Base-by-base conservation (phyloP, 805 yeast genomes). In the Pichia cephalocereana region DNA sequence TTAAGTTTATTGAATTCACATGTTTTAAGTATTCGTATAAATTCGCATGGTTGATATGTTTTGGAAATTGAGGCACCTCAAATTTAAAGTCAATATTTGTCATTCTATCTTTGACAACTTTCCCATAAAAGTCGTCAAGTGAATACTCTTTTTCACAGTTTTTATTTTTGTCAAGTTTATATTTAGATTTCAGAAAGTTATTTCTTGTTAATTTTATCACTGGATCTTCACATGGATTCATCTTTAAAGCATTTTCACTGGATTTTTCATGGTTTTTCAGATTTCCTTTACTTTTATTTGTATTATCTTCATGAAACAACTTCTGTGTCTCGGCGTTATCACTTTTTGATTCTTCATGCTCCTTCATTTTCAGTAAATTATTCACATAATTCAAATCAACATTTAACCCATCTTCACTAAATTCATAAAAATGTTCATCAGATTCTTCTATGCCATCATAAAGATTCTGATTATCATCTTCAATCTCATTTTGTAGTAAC, bases 51-150 rank as follows among this genome's bases (percentile, higher is more conserved):
- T 41, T 36, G 6, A 45, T 15, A 15, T 26, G 18, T 4, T 12
- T 18, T 14, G 51, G 51, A 41, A 48, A 41, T 8, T 14, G n/a
- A 1, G 49, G 51, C 11, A 46, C 3, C 14, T 34, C 8, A 12
- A 45, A 45, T n/a, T 45, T 12, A 39, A 19, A 44, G 23, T 41
- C 41, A 26, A 31, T 15, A 8, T 43, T 17, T 27, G 41, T 30
- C 3, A 27, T 31, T 27, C 32, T 45, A 32, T 31, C 36, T 14
- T 36, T 39, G 7, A 44, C 18, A 15, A 41, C 23, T 7, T 19
- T 12, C 3, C 14, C 14, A 27, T 17, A 36, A 38, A 47, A 48
- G 6, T 30, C 38, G 23, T n/a, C 17, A 8, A 47, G 12, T 7
- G 9, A 10, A 34, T 34, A 14, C 8, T 34, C 37, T 34, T 10